These are phyloP conservation scores for Agrocybe pediades DNA, from an alignment of 768 basidiomycete species.

Conservation along the genomic window DNA sequence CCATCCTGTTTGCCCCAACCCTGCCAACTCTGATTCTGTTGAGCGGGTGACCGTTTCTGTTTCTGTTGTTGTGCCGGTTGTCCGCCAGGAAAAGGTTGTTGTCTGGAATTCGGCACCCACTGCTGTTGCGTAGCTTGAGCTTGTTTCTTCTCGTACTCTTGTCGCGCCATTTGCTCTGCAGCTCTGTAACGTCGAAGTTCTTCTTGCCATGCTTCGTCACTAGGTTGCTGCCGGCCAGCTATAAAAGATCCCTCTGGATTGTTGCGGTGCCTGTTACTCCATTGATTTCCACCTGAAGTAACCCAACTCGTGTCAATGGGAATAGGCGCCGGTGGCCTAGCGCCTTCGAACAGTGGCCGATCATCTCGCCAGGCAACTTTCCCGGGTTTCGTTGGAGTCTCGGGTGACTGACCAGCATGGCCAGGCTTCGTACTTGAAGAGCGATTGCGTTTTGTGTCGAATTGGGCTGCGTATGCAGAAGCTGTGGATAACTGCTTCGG, in stretches of 20 bases:
- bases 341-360: constrained; percentile 17
- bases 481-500: constrained; percentile 22
- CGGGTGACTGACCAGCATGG: constrained; percentile 10
- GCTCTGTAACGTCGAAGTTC: constrained; percentile 13
- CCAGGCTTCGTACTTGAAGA: constrained; percentile 1
- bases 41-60: constrained; percentile 14
- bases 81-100: constrained; percentile 21
- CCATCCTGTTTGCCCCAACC: constrained; percentile 28
- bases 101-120: constrained; percentile 21
- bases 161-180: constrained; percentile 5
- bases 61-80: constrained; percentile 9
- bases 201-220: constrained; percentile 18
- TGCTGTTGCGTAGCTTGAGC: constrained; percentile 5
- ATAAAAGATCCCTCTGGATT: constrained; percentile 16
- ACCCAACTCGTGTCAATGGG: constrained; percentile 25
- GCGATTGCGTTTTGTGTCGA: constrained; percentile 11
- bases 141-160: constrained; percentile 2
- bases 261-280: constrained; percentile 25
- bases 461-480: constrained; percentile 22
- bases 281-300: constrained; percentile 25
- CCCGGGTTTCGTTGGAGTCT: constrained; percentile 10
- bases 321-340: constrained; percentile 18
- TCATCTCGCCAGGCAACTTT: constrained; percentile 23
- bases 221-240: constrained; percentile 17
- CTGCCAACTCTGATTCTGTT: constrained; percentile 31